Evolutionary conservation across 768 basidiomycete genomes (phyloP).

Genomic region (Lactarius indigo): DNA sequence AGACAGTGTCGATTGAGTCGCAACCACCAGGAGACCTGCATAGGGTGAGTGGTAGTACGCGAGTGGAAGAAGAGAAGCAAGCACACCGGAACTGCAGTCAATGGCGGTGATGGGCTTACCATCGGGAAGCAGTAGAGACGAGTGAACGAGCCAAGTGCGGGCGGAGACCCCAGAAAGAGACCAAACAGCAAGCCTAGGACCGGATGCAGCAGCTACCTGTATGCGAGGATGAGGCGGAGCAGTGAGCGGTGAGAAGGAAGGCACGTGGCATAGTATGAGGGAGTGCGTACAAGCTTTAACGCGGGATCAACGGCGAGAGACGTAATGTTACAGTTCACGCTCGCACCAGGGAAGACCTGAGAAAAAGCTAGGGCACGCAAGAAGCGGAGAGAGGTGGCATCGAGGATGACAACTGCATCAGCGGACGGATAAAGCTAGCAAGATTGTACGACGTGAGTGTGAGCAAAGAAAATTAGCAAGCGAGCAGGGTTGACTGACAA

Average conservation of each 20-base stretch:
- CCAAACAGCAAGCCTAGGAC: slow-evolving; percentile 72
- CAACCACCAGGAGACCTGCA: slow-evolving; percentile 74
- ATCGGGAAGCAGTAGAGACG: slow-evolving; percentile 65
- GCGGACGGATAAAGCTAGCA: slow-evolving; percentile 68
- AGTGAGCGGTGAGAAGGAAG: slow-evolving; percentile 5
- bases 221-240: background rate
- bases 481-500: slow-evolving; percentile 44
- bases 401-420: slow-evolving; percentile 64
- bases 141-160: slow-evolving; percentile 75
- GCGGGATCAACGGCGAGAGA: slow-evolving; percentile 70
- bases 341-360: slow-evolving; percentile 69
- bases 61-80: background rate
- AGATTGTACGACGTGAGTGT: slow-evolving; percentile 11
- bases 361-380: slow-evolving; percentile 72
- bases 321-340: slow-evolving; percentile 41
- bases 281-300: slow-evolving; percentile 70
- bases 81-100: slow-evolving; percentile 71
- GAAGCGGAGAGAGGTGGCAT: slow-evolving; percentile 64
- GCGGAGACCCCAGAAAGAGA: slow-evolving; percentile 62
- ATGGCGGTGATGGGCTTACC: slow-evolving; percentile 54
- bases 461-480: background rate
- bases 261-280: slow-evolving; percentile 1
- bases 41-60: slow-evolving; percentile 30
- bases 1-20: slow-evolving; percentile 54
- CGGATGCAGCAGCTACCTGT: slow-evolving; percentile 73